Evolutionary conservation across 352 stramenopile species (phyloP), one percentile per base, ranked within the genome.

Genomic region (Halophytophthora batemanensis): DNA sequence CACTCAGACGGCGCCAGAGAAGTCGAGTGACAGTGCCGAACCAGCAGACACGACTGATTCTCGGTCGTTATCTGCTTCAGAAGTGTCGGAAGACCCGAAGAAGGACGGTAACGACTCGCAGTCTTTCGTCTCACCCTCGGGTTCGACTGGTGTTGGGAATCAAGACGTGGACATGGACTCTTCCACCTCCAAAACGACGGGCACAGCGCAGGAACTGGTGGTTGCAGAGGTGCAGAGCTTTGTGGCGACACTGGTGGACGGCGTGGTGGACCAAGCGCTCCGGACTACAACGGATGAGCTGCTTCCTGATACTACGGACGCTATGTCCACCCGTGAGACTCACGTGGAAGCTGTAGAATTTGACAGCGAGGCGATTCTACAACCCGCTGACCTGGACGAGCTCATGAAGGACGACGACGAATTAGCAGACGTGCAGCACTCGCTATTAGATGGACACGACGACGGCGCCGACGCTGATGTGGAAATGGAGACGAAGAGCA

Each of bases 381-480:
- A 53, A 6, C 59, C 68, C 57, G 42, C 68, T 45, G 64, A 63
- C n/a, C 52, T 45, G 23, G 61, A 77, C 39, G 67, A 69, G 35
- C 48, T 51, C 35, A 61, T 67, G 38, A 51, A 65, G 31, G 49
- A 70, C 14, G 45, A 50, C 11, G 55, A 73, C 35, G 49, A 66
- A 61, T 47, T 34, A 5, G 34, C 66, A 14, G 59, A 66, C 15
- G 39, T 60, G 29, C 50, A 61, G 13, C 22, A 28, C 4, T 17
- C 23, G 7, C 21, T 69, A 10, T 45, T 63, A 45, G 46, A 45
- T 18, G 54, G 45, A 3, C 55, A 61, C 21, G 49, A 59, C 21
- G 52, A 45, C 14, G 43, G 46, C 8, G 35, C 19, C 19, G 49
- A 59, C 34, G 31, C 29, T 22, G 59, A 56, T 39, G 40, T 50